Evolutionary conservation across 1,284 basidiomycete genomes (phyloP), one percentile per base, ranked within the genome.

Genomic region (Ceratobasidium sp.): DNA sequence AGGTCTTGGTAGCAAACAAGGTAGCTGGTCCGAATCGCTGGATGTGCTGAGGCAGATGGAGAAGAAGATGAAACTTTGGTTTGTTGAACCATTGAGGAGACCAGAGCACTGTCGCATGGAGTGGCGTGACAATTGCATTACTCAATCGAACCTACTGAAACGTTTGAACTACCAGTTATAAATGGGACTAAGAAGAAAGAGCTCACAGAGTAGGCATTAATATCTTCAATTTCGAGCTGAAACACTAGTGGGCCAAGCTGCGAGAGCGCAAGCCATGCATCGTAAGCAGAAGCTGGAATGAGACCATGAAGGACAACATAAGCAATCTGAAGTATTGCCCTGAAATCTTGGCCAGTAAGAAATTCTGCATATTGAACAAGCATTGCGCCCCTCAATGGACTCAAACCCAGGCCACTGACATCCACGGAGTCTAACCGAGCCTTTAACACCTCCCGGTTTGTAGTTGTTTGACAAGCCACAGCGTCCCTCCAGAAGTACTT

Each of bases 1-100:
- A 87, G 0, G 75, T 79, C 65, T 87, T 85, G 0, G 85, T 87
- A 19, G 79, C 82, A 79, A 84, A 84, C 0, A 84, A 77, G 8
- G 84, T 82, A 0, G 83, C 82, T 27, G 83, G 84, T 0, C 84
- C 84, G 78, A 85, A 84, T 0, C 80, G 79, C 0, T 79, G 75
- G 11, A 80, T 69, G 27, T 80, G 77, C 0, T 60, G 45, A 5
- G 72, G 50, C 14, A 81, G 67, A 27, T 81, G 80, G 1, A 77
- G 48, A 2, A 81, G 11, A 15, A 81, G 72, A 48, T 81, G 79
- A 48, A 81, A 84, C 69, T 85, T 85, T 0, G 82, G 81, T 73
- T 85, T 85, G 75, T 84, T 84, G 72, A 84, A 83, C 84, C 83
- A 84, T 0, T 74, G 78, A 3, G 64, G 66, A 1, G 80, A 82